Percentiles rank a stretch among this genome's conserved stretches.
phyloP scores from a whole-genome alignment of 75 land plant species.

The Selaginella moellendorffii region DNA sequence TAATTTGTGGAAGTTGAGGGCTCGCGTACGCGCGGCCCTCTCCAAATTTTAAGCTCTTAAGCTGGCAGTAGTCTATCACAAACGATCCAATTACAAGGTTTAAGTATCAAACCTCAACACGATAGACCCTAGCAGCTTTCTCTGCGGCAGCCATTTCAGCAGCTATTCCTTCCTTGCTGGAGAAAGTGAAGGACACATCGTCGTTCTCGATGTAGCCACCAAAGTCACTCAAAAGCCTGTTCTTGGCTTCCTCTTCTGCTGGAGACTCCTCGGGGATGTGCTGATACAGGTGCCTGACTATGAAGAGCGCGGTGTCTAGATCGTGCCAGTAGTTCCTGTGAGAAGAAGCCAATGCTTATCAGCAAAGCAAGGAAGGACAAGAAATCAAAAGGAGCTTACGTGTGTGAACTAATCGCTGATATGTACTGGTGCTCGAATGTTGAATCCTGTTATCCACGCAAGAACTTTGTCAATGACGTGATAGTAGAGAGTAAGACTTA shows the following conservation, averaged over 20 bases:
- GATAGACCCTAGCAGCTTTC: no score
- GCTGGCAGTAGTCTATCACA: no score
- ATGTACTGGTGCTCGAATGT: slow-evolving; percentile 87
- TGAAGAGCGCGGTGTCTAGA: slow-evolving; percentile 94
- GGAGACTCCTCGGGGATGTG: slow-evolving; percentile 61
- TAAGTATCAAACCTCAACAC: no score
- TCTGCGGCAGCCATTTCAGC: slow-evolving; percentile 1
- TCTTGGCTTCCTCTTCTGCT: slow-evolving; percentile 1
- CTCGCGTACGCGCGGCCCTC: no score
- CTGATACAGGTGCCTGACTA: slow-evolving; percentile 77
- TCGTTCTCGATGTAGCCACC: background rate
- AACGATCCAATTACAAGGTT: no score
- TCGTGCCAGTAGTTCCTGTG: slow-evolving; percentile 96
- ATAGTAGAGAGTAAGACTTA: slow-evolving; percentile 13
- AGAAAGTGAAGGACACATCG: background rate
- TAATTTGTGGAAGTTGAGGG: no score
- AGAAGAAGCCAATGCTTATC: no score
- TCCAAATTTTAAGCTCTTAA: no score
- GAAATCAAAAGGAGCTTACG: slow-evolving; percentile 38
- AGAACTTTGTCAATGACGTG: background rate
- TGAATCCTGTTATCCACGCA: slow-evolving; percentile 46
- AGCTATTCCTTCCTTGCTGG: background rate
- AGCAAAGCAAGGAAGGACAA: background rate
- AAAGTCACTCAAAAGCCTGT: background rate
- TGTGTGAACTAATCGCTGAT: slow-evolving; percentile 72